These are phyloP conservation scores for Mycena haematopus DNA, from an alignment of 768 basidiomycete species.

Conservation along the genomic window DNA sequence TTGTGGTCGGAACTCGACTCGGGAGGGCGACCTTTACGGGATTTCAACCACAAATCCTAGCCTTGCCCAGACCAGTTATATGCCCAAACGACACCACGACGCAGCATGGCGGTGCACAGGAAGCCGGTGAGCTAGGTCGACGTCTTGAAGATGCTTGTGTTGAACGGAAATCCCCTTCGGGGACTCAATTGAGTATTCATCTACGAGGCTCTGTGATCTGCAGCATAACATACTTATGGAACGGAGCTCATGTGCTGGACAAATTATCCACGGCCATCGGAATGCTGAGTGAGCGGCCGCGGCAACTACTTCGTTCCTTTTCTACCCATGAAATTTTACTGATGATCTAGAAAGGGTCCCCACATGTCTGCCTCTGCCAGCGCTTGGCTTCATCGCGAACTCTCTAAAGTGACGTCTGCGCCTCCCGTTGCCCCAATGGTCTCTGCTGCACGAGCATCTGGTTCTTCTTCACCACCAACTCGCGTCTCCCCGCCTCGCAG, in stretches of 20 bases:
- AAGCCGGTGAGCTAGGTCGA: no score
- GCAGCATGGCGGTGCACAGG: no score
- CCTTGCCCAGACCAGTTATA: no score
- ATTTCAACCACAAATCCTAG: no score
- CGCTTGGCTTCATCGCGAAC: constrained; percentile 14
- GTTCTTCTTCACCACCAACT: constrained; percentile 3
- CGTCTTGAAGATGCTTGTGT: no score
- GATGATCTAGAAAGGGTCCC: neutral
- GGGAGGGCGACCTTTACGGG: no score
- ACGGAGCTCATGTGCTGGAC: neutral
- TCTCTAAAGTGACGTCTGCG: neutral
- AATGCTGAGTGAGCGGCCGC: neutral
- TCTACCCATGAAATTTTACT: neutral
- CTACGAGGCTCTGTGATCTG: neutral
- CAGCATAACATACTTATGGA: neutral
- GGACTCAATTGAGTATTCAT: neutral
- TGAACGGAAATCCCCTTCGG: constrained; percentile 1
- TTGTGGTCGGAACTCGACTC: no score
- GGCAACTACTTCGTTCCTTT: constrained; percentile 4
- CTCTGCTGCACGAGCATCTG: neutral
- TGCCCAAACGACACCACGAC: no score
- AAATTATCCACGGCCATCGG: constrained; percentile 1
- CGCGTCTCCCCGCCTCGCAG: neutral
- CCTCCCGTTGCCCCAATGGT: neutral
- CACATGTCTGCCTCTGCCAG: neutral